Evolutionary conservation across 495 filamentous ascomycete species (phyloP).

Genomic region (Aspergillus sclerotioniger): DNA sequence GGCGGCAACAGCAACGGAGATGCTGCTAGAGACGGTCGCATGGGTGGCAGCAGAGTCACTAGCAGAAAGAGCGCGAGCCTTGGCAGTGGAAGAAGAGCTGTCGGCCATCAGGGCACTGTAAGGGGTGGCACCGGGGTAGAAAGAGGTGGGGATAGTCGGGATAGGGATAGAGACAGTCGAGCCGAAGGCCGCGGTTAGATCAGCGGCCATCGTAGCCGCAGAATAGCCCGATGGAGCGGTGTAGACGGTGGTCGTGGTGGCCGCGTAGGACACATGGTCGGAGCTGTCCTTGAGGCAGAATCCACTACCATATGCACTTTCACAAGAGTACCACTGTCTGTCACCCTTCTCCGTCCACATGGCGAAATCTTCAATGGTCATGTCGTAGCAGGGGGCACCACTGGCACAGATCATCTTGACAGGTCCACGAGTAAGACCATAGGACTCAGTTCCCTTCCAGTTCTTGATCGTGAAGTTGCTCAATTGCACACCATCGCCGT

Average conservation of each 20-base stretch:
- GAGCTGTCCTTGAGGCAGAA: conserved; percentile 40
- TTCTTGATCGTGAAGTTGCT: conserved; percentile 52
- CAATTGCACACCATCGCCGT: conserved; percentile 49
- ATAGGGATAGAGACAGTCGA: conserved; percentile 50
- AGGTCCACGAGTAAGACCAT: conserved; percentile 50
- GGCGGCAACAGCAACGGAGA: neutral
- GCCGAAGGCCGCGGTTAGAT: conserved; percentile 44
- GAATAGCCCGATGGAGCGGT: conserved; percentile 44
- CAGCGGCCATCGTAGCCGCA: conserved; percentile 48
- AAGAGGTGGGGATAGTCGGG: conserved; percentile 53
- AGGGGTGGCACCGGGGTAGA: conserved; percentile 50
- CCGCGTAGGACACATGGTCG: conserved; percentile 25
- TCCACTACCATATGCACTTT: conserved; percentile 50
- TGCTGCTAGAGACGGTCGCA: neutral
- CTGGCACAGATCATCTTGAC: conserved; percentile 48
- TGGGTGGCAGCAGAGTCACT: neutral
- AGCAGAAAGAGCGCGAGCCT: neutral
- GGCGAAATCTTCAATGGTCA: conserved; percentile 52
- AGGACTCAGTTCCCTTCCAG: conserved; percentile 55
- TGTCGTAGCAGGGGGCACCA: conserved; percentile 50
- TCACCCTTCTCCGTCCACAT: conserved; percentile 58
- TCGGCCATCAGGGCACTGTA: conserved; percentile 23
- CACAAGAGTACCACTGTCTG: conserved; percentile 44
- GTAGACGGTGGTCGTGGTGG: conserved; percentile 36
- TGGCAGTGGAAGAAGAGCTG: neutral